Percentiles rank a stretch among this genome's conserved stretches.
phyloP scores from a whole-genome alignment of 169 alveolate genomes.

The Amoebophrya sp. region DNA sequence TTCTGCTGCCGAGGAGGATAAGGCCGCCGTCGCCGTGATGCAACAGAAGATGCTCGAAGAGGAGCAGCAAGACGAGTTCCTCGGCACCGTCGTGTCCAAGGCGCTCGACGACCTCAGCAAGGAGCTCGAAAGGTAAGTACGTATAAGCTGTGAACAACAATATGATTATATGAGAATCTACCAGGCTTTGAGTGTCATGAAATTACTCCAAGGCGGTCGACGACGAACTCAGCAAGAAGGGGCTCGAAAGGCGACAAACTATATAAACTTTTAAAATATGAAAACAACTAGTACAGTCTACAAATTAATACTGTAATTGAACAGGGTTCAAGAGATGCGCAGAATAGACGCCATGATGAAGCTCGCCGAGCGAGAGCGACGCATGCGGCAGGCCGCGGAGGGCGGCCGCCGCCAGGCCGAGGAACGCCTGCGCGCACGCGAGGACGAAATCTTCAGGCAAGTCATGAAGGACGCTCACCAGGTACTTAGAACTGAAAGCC shows the following conservation, averaged over 20 bases:
- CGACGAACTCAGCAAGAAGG: too few relatives aligned
- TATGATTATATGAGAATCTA: too few relatives aligned
- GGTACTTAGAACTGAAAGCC: too few relatives aligned
- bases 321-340: constrained; percentile 61
- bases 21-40: background rate
- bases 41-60: constrained; percentile 34
- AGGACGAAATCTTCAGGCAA: constrained; percentile 55
- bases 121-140: constrained; percentile 56
- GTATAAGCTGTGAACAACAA: too few relatives aligned
- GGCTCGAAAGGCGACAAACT: too few relatives aligned
- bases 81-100: constrained; percentile 57
- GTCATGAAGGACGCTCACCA: background rate
- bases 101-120: constrained; percentile 69
- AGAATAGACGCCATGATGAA: constrained; percentile 69
- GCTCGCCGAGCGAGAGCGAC: constrained; percentile 73
- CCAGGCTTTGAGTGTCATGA: too few relatives aligned
- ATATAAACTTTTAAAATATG: too few relatives aligned
- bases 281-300: too few relatives aligned
- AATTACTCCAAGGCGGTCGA: too few relatives aligned
- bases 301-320: too few relatives aligned
- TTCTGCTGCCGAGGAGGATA: constrained; percentile 52
- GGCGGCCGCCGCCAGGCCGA: constrained; percentile 83
- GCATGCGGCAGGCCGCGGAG: constrained; percentile 77
- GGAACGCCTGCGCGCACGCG: constrained; percentile 66
- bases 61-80: constrained; percentile 18